Evolutionary conservation across 257 asterid genomes (phyloP).

Genomic region (Solanum chmielewskii): DNA sequence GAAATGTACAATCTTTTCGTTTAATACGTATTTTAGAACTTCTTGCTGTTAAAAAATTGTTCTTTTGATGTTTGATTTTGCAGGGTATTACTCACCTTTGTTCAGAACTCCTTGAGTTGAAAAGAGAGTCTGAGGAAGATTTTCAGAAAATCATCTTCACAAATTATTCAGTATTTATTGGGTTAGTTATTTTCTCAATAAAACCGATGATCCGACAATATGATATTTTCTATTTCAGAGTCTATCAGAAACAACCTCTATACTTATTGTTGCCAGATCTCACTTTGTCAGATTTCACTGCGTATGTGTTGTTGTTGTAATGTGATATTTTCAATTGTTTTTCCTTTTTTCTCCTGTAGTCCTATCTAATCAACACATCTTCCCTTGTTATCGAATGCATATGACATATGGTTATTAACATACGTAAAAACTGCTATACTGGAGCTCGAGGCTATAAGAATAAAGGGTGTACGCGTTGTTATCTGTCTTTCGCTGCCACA

Average conservation of each 20-base stretch:
- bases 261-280: background rate
- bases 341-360: background rate
- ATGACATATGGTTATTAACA: background rate
- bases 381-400: background rate
- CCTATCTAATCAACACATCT: background rate
- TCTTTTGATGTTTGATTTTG: background rate
- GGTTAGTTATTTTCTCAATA: constrained; percentile 22
- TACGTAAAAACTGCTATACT: background rate
- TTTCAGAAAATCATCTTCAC: constrained; percentile 53
- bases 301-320: background rate
- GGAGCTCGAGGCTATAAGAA: background rate
- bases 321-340: background rate
- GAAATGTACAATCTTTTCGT: background rate
- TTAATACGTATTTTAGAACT: background rate
- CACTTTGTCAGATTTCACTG: background rate
- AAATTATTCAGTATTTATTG: constrained; percentile 50
- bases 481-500: background rate
- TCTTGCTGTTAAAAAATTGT: background rate
- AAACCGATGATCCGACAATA: background rate
- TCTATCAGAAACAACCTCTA: background rate
- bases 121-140: constrained; percentile 59
- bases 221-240: background rate
- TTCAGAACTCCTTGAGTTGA: constrained; percentile 71
- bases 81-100: constrained; percentile 78
- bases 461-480: background rate